Evolutionary conservation across 768 basidiomycete species (phyloP).

Genomic region (Cystofilobasidium ferigula): DNA sequence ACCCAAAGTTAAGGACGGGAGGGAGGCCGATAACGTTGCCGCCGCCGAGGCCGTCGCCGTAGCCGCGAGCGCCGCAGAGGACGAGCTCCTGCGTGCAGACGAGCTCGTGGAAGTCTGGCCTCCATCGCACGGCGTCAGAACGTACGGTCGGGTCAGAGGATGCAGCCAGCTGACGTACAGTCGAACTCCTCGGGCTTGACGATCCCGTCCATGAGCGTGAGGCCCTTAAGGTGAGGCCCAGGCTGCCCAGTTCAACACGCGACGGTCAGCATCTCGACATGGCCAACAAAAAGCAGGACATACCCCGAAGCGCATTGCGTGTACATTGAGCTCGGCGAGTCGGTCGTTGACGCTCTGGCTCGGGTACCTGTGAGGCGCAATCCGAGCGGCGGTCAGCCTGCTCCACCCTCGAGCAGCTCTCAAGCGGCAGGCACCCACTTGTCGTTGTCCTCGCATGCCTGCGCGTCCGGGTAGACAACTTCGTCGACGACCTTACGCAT

Average conservation of each 20-base stretch:
- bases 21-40: slow-evolving; percentile 76
- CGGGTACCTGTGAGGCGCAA: slow-evolving; percentile 49
- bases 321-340: slow-evolving; percentile 56
- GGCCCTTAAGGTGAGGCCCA: slow-evolving; percentile 72
- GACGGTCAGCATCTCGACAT: too few relatives aligned
- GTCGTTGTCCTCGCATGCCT: slow-evolving; percentile 16
- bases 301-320: slow-evolving; percentile 75
- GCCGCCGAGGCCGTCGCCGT: slow-evolving; percentile 60
- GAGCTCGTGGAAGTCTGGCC: slow-evolving; percentile 42
- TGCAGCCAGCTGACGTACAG: slow-evolving; percentile 36
- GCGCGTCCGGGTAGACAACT: slow-evolving; percentile 47
- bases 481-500: slow-evolving; percentile 60
- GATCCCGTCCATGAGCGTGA: slow-evolving; percentile 59
- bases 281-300: too few relatives aligned
- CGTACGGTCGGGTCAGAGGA: too few relatives aligned
- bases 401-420: too few relatives aligned
- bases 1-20: slow-evolving; percentile 73
- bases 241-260: too few relatives aligned
- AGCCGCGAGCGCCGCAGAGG: slow-evolving; percentile 61
- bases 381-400: not conserved
- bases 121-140: too few relatives aligned
- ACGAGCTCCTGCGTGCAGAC: slow-evolving; percentile 67
- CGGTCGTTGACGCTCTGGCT: slow-evolving; percentile 63
- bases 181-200: slow-evolving; percentile 78
- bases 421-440: not conserved